Base-by-base conservation (phyloP, 257 asterid species). In the Plantago ovata region DNA sequence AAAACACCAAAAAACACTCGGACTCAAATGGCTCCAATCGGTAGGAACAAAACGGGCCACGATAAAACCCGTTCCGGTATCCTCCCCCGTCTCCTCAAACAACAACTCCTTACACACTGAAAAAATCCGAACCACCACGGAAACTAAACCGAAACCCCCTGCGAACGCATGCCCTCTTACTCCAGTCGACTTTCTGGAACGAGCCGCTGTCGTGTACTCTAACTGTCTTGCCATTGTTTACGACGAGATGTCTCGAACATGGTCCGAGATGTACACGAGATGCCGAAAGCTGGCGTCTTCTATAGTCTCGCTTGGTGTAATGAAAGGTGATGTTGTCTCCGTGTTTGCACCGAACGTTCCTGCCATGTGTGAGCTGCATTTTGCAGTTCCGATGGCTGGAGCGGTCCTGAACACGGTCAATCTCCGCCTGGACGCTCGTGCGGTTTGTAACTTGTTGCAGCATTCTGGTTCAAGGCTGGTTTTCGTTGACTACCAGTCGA, bases 321-420 rank as follows among this genome's bases (percentile, higher is more conserved):
- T 14, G 0, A 56, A 53, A 18, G 77, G 80, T 48, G 80, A 81
- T 12, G 81, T 78, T 11, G 87, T 84, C 16, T 79, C 87, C 8
- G 87, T 82, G 1, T 49, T 84, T 3, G 86, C 89, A 6, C 89
- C 94, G 0, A 84, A 79, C 38, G 41, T 77, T 14, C 94, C 87
- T 16, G 87, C 88, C 57, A 82, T 84, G 77, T 72, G 61, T 36
- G 94, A 84, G 80, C 84, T 81, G 50, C 89, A 84, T n/a, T 84
- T 81, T 32, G 81, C 86, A 0, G 76, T 79, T 3, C 89, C 89
- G 6, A 81, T 81, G 94, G 63, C 86, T 12, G 89, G 83, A 0
- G 84, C 84, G 0, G 33, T 81, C 16, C 76, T 84, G 8, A 79
- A 82, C 44, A 69, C 73, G 1, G 21, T 84, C n/a, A 84, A 84